Evolutionary conservation across 2,329 filamentous ascomycete genomes (phyloP), one percentile per base, ranked within the genome.

Genomic region (Bertia moriformis): DNA sequence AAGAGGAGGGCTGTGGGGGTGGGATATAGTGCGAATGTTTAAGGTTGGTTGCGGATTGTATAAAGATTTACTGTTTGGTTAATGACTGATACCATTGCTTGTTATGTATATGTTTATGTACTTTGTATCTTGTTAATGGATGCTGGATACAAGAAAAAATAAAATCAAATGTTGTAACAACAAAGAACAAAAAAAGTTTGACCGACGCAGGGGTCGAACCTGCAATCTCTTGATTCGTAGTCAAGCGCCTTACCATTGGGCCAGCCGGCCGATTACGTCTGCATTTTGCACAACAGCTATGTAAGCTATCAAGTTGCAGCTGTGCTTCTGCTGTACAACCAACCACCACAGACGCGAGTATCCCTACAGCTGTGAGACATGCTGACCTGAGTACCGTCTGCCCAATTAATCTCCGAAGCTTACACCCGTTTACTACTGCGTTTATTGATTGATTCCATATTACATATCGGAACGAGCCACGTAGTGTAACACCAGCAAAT

Each of bases 211-310:
- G 50, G 50, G 47, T 63, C 59, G 60, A 63, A 63, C 61, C 60
- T 61, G 55, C 59, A 64, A 63, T 63, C 61, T 63, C 58, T 62
- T 63, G 61, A 64, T 63, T 61, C 61, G 61, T 63, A 65, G 61
- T 65, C 61, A 63, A 63, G 58, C 61, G 60, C 61, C 60, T 63
- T 65, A 55, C 61, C 61, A 63, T 63, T 63, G 58, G 59, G 60
- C 60, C 58, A 61, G 48, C 43, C 47, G 49, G 48, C 48, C 44
- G 32, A 35, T 10, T 7, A 29, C 24, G 24, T 10, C 24, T n/a
- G 24, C 24, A 10, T 29, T 29, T 29, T n/a, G 24, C n/a, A n/a
- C n/a, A n/a, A n/a, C n/a, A n/a, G n/a, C 24, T 29, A 29, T n/a
- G n/a, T 29, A 29, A 29, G 24, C 10, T 29, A 29, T n/a, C n/a